phyloP scores from a whole-genome alignment of 1,284 basidiomycete species.

The Phylloporus sp. region DNA sequence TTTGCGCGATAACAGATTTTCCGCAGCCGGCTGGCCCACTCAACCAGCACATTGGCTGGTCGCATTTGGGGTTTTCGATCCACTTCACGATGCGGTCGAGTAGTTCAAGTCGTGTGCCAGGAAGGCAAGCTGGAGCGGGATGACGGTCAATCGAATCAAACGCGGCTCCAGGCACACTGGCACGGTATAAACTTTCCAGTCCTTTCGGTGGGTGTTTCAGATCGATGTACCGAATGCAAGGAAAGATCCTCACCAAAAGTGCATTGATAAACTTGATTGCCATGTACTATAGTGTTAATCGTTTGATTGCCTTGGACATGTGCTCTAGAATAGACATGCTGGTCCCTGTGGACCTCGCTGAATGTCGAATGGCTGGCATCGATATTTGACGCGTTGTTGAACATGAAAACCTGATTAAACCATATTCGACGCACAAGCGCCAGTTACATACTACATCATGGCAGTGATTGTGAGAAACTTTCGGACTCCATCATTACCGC shows the following conservation, averaged over 20 bases:
- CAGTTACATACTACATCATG: too few relatives aligned
- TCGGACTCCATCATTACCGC: too few relatives aligned
- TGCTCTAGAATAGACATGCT: conserved; percentile 23
- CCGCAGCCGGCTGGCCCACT: conserved; percentile 33
- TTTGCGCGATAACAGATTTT: conserved; percentile 34
- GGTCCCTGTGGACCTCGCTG: conserved; percentile 33
- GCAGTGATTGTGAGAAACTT: background rate
- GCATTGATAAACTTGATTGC: conserved; percentile 30
- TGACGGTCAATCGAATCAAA: conserved; percentile 32
- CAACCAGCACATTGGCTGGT: conserved; percentile 29
- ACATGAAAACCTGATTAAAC: conserved; percentile 20
- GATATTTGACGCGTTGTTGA: conserved; percentile 32
- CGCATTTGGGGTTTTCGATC: conserved; percentile 14
- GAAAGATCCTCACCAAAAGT: conserved; percentile 21
- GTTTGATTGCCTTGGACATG: conserved; percentile 26
- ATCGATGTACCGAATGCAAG: background rate
- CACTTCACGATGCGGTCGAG: conserved; percentile 23
- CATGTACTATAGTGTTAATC: conserved; percentile 32
- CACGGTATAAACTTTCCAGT: conserved; percentile 20
- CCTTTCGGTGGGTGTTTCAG: conserved; percentile 13
- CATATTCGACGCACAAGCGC: background rate
- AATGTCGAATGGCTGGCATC: conserved; percentile 37
- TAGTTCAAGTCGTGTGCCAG: conserved; percentile 30
- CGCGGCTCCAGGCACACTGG: conserved; percentile 24
- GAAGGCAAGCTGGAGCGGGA: conserved; percentile 31